Percentiles rank a stretch among this genome's conserved stretches.
Conservation (phyloP, 1,139 yeast genomes). For the Kodamaea sp. region DNA sequence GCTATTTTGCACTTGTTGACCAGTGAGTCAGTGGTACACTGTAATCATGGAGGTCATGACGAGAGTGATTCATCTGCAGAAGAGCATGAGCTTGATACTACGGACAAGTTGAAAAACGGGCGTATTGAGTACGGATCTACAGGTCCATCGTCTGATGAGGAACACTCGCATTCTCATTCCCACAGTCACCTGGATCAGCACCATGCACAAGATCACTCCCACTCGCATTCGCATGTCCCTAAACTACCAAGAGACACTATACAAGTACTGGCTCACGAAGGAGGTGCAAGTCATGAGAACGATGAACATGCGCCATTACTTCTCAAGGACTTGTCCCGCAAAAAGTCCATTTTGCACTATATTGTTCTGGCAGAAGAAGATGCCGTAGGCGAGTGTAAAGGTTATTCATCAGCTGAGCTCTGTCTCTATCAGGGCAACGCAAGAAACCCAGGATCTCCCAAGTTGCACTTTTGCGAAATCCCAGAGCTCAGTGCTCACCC, state of each 20-base stretch:
- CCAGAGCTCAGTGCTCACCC: slow-evolving; percentile 20
- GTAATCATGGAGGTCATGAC: slow-evolving; percentile 57
- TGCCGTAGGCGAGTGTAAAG: slow-evolving; percentile 52
- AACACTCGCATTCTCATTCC: slow-evolving; percentile 3
- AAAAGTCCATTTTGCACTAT: slow-evolving; percentile 30
- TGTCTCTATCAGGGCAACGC: slow-evolving; percentile 17
- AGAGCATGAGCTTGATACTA: neutral
- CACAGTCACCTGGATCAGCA: slow-evolving; percentile 13
- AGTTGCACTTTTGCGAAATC: slow-evolving; percentile 43
- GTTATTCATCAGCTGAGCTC: slow-evolving; percentile 50
- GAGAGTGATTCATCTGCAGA: neutral
- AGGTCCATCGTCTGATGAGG: neutral
- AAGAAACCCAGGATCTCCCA: slow-evolving; percentile 8
- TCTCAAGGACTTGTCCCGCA: slow-evolving; percentile 11
- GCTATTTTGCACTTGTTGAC: slow-evolving; percentile 69
- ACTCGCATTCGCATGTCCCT: slow-evolving; percentile 5
- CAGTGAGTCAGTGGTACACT: slow-evolving; percentile 82
- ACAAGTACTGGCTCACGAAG: neutral
- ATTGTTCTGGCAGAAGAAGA: slow-evolving; percentile 23
- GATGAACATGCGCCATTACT: slow-evolving; percentile 15
- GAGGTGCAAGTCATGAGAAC: neutral
- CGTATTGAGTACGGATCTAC: neutral
- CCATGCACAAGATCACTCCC: slow-evolving; percentile 10
- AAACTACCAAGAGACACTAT: slow-evolving; percentile 1
- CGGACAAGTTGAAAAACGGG: neutral